Conservation (phyloP, 805 yeast species). For the Teunomyces lycoperdinae region DNA sequence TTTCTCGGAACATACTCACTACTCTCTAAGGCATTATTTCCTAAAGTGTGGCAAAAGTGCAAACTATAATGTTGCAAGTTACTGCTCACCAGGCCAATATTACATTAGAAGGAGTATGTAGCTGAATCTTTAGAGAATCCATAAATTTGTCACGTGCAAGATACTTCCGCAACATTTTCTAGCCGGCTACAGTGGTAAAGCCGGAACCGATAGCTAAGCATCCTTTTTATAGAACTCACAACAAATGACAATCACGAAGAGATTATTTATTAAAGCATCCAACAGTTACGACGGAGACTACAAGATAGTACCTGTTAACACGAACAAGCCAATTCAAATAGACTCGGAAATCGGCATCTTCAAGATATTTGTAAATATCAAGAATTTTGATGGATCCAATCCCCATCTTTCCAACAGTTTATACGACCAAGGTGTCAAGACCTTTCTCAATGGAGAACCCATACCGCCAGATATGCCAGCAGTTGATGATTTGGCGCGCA, state of each 20-base stretch:
- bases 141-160: not conserved
- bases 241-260: slow-evolving; percentile 16
- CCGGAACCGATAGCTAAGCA: not conserved
- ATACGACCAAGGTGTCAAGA: slow-evolving; percentile 27
- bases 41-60: no score
- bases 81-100: not conserved
- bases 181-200: not conserved
- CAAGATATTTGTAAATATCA: slow-evolving; percentile 41
- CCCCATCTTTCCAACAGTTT: slow-evolving; percentile 34
- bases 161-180: not conserved
- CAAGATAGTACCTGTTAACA: slow-evolving; percentile 43
- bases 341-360: slow-evolving; percentile 38
- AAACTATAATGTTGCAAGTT: no score
- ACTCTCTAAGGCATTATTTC: no score
- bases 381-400: slow-evolving; percentile 45
- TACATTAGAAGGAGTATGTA: not conserved
- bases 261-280: slow-evolving; percentile 33
- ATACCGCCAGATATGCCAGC: slow-evolving; percentile 6
- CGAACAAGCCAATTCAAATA: slow-evolving; percentile 34
- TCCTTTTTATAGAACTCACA: not conserved
- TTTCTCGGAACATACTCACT: no score
- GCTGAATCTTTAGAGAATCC: not conserved
- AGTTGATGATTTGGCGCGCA: slow-evolving; percentile 4
- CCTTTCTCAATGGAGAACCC: slow-evolving; percentile 21
- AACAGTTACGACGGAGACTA: slow-evolving; percentile 20